Conservation (phyloP, 179 eudicot species). For the Actinidia arguta region DNA sequence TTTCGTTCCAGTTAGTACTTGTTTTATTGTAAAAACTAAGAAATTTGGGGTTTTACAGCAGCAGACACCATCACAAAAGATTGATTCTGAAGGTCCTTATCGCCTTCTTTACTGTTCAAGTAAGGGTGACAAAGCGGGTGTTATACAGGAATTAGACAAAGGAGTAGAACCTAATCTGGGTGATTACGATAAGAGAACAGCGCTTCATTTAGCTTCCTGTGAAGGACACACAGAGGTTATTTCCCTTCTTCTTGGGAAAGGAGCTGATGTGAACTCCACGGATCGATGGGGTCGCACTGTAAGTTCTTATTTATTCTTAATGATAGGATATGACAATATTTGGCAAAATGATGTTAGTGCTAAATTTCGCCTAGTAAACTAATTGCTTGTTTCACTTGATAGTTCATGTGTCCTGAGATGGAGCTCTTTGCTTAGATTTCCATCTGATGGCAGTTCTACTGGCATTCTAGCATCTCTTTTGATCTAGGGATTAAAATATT, state of each 20-base stretch:
- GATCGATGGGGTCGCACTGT: conserved; percentile 88
- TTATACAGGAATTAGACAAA: conserved; percentile 51
- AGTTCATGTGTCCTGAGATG: conserved; percentile 6
- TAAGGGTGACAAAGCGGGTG: conserved; percentile 64
- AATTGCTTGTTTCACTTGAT: not conserved
- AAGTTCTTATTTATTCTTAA: conserved; percentile 23
- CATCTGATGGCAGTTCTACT: not conserved
- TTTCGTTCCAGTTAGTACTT: too few relatives aligned
- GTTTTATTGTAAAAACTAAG: not conserved
- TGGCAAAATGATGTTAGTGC: not conserved
- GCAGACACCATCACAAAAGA: conserved; percentile 24
- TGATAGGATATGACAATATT: not conserved
- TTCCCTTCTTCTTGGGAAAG: conserved; percentile 49
- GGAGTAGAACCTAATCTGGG: conserved; percentile 61
- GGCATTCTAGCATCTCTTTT: not conserved
- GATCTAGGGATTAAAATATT: not conserved
- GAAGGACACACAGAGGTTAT: conserved; percentile 59
- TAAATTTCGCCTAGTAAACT: not conserved
- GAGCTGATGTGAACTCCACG: conserved; percentile 61
- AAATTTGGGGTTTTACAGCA: conserved; percentile 15
- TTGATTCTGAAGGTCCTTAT: conserved; percentile 44
- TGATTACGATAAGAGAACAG: conserved; percentile 72
- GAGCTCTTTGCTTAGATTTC: not conserved
- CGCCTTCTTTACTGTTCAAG: conserved; percentile 54
- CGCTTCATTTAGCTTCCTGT: conserved; percentile 74